These are phyloP conservation scores for Acacia melanoxylon DNA, from an alignment of 306 rosid species.

Conservation along the genomic window DNA sequence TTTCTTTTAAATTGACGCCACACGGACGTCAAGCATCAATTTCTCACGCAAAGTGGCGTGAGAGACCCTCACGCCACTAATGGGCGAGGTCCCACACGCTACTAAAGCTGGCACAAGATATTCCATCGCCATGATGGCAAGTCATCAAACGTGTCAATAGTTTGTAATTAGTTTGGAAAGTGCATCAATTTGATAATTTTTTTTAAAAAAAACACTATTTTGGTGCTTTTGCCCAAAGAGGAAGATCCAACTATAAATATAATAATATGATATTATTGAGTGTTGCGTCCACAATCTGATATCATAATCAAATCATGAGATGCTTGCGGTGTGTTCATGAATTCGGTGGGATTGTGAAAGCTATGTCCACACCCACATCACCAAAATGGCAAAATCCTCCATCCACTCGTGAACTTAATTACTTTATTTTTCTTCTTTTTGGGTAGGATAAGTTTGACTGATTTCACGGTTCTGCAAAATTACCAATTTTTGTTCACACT, in stretches of 20 bases:
- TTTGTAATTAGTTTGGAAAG: too few relatives aligned
- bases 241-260: not conserved
- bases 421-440: not conserved
- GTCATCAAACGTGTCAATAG: too few relatives aligned
- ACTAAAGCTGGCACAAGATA: too few relatives aligned
- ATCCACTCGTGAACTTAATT: not conserved
- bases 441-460: not conserved
- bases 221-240: not conserved
- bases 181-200: too few relatives aligned
- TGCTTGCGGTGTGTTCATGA: not conserved
- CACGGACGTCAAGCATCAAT: too few relatives aligned
- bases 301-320: not conserved
- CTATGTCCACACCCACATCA: not conserved
- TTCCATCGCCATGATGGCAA: too few relatives aligned
- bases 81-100: too few relatives aligned
- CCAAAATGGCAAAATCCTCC: not conserved
- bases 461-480: not conserved
- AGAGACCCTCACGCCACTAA: too few relatives aligned
- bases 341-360: not conserved
- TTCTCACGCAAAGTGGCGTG: too few relatives aligned
- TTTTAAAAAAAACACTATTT: too few relatives aligned
- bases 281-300: not conserved
- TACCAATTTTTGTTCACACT: not conserved
- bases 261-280: not conserved
- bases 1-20: too few relatives aligned